Base-by-base conservation (phyloP, 2,329 filamentous ascomycete genomes). In the Claviceps sorghi region DNA sequence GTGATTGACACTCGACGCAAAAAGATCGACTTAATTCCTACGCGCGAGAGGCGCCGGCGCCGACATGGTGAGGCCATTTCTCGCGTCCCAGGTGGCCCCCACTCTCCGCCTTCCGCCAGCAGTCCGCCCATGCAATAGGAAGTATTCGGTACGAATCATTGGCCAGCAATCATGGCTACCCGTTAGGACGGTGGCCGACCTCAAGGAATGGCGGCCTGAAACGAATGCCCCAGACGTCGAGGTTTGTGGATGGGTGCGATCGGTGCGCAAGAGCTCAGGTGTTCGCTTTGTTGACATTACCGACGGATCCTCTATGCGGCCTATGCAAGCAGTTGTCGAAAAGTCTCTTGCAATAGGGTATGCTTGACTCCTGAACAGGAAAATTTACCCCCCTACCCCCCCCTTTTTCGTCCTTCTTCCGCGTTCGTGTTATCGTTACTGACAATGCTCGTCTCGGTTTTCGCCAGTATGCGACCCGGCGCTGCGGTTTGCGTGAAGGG, bases 231-330 rank as follows among this genome's bases (percentile, higher is more conserved):
- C 67, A n/a, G 65, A 75, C 59, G 73, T 84, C 48, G 75, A 76
- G 53, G 72, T 95, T 59, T 78, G 85, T 64, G 91, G 90, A 55
- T 91, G 85, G 71, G 77, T 96, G 52, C 80, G 87, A 57, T 91
- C 88, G 4, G 83, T 95, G 55, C 79, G 91, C 56, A 86, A 88
- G 65, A 89, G 94, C 73, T 95, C 96, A 66, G 78, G 78, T 22
- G 75, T 85, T 54, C 83, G 85, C 5, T 97, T 98, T 69, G 84
- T 90, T 50, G 80, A 88, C 54, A 74, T 97, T 50, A 84, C 84
- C 11, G 93, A 98, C 72, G 93, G 93, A 45, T 94, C 89, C 13
- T 88, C 86, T 43, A 73, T 87, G 58, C 74, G 83, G 56, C 75
- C 87, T 30, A 67, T 97, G 52, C 93, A 98, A 70, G 88, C 84